Evolutionary conservation across 805 yeast genomes (phyloP), one percentile per base, ranked within the genome.

Genomic region (Ogataea paraovalis): DNA sequence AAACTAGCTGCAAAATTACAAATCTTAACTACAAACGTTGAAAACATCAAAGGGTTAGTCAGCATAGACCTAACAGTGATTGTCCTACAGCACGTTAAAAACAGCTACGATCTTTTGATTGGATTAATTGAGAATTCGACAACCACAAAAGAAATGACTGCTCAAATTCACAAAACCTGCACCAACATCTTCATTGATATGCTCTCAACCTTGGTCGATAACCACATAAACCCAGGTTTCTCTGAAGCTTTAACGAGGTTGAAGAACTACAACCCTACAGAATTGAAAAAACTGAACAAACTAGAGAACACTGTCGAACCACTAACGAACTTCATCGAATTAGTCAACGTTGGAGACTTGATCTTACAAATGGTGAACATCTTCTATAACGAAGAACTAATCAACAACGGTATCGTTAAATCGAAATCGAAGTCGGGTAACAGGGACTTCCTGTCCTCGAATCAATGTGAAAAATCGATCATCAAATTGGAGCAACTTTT

Each of bases 331-430:
- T 92, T 94, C 57, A 85, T 95, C 16, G 97, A 92, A 61, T 74
- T 94, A 47, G 94, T 94, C 32, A 94, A 91, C 57, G 83, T 88
- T 50, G 97, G 97, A 4, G 99, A 92, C 64, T 71, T 92, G 48
- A 87, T 94, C 20, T 84, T 89, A 58, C 97, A 92, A 62, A 88
- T 92, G 95, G 70, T 91, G 39, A 90, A 87, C 44, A 87, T 89
- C 5, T 94, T 94, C 57, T 92, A 89, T 67, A 85, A 86, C 56
- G 91, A 87, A 62, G 98, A 92, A 62, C 74, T 92, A 54, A 63
- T 81, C 7, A 65, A 71, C 45, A 70, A 64, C 25, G 72, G 76
- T 34, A 74, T 88, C 20, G 80, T 89, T 23, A 44, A 45, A 13
- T 47, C 47, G 16, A 62, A 60, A 23, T 53, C 57, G 4, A 82